Base-by-base conservation (phyloP, 2,329 filamentous ascomycete species). In the Aspergillus calidoustus region DNA sequence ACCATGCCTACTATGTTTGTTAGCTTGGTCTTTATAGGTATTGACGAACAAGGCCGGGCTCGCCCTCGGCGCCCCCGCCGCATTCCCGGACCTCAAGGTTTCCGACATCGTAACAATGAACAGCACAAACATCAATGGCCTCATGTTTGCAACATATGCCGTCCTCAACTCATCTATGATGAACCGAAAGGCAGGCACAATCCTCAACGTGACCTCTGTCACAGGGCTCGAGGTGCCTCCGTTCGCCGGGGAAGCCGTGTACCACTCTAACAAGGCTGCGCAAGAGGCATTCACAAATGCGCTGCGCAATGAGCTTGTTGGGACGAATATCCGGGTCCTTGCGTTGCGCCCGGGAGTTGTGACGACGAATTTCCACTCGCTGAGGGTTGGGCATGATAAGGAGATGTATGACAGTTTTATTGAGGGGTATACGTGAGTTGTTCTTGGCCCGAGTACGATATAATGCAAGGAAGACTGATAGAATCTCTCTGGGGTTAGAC, bases 221-320 rank as follows among this genome's bases (percentile, higher is more conserved):
- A 84, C 82, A 0, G 82, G 73, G 0, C 71, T 84, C 0, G 82
- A 83, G 61, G 77, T 77, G 0, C 82, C 82, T 0, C 82, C 82
- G 0, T 84, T 84, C 54, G 72, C 79, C 0, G 81, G 82, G 13
- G 82, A 84, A 64, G 77, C 80, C 0, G 80, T 84, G 8, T 82
- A 83, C 57, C 81, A 83, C 61, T 74, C 81, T 4, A 79, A 72
- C 63, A 83, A 83, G 64, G 80, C 81, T 0, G 74, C 72, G 3
- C 80, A 82, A 55, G 82, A 84, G 58, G 82, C 71, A 0, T 84
- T 85, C 63, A 80, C 79, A 0, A 83, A 85, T 58, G 76, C 77
- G 1, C 73, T 85, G 9, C 72, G 82, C 0, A 82, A 76, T 19
- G 84, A 86, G 68, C 67, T 83, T 8, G 69, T 64, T 23, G 79